Percentiles rank a stretch among this genome's conserved stretches.
Conservation (phyloP, 2,329 filamentous ascomycete genomes). For the Paracoccidioides lutzii region DNA sequence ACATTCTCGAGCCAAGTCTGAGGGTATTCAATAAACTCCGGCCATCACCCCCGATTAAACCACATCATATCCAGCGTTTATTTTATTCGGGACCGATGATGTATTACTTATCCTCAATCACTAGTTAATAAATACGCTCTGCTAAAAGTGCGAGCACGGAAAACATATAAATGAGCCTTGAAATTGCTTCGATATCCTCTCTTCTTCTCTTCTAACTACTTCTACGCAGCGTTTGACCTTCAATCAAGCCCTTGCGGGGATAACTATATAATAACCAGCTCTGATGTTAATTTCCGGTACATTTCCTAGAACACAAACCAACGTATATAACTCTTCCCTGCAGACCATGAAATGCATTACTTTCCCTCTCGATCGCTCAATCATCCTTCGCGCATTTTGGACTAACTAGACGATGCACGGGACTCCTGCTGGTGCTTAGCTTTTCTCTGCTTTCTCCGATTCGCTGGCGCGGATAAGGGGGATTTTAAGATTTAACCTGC, state of each 20-base stretch:
- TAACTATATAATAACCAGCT: not conserved
- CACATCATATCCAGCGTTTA: not conserved
- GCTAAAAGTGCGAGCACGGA: too few relatives aligned
- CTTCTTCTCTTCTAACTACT: too few relatives aligned
- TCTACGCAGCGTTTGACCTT: too few relatives aligned
- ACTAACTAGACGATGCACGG: not conserved
- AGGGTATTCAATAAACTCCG: too few relatives aligned
- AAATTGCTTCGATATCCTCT: too few relatives aligned
- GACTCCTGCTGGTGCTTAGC: not conserved
- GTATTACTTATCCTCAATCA: too few relatives aligned
- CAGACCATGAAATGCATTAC: not conserved
- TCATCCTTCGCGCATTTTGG: not conserved
- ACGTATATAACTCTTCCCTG: not conserved
- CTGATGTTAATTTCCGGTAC: not conserved
- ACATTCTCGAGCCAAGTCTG: too few relatives aligned
- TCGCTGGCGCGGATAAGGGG: not conserved
- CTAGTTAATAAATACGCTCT: too few relatives aligned
- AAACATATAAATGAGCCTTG: too few relatives aligned
- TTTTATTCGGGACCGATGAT: not conserved
- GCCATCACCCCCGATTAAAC: not conserved
- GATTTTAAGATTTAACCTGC: not conserved
- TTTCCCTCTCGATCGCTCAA: not conserved
- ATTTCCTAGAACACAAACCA: not conserved
- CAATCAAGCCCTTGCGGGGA: too few relatives aligned
- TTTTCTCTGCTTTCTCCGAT: not conserved